A percentile compares a stretch with the other conserved stretches of the same genome.
These are phyloP conservation scores for Trichoderma endophyticum DNA, from an alignment of 2,329 filamentous ascomycete species.

Conservation along the genomic window DNA sequence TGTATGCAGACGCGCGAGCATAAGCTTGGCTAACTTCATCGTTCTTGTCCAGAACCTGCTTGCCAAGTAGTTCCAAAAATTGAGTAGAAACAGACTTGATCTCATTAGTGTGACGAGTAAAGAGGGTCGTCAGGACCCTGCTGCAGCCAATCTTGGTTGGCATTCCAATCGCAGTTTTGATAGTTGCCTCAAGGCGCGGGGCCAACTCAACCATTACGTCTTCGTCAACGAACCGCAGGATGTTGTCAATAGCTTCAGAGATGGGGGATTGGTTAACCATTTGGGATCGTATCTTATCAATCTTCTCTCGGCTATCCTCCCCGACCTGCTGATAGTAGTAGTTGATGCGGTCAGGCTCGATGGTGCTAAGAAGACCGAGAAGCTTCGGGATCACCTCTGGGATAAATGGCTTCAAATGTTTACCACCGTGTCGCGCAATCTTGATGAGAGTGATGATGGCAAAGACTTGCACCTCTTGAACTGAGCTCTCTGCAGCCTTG, in stretches of 20 bases:
- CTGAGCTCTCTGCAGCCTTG: conserved; percentile 83
- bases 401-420: conserved; percentile 74
- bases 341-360: conserved; percentile 87
- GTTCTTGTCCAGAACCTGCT: conserved; percentile 83
- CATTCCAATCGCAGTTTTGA: conserved; percentile 84
- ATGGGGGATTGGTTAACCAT: conserved; percentile 84
- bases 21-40: conserved; percentile 91
- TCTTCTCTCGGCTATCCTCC: conserved; percentile 81
- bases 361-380: conserved; percentile 75
- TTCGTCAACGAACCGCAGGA: conserved; percentile 78
- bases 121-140: conserved; percentile 78
- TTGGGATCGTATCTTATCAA: conserved; percentile 80
- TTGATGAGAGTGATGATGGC: conserved; percentile 80
- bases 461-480: conserved; percentile 82
- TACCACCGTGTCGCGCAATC: conserved; percentile 85
- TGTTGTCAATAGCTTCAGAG: conserved; percentile 87
- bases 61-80: conserved; percentile 75
- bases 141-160: conserved; percentile 92
- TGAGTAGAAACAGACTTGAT: conserved; percentile 72
- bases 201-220: conserved; percentile 72
- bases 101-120: conserved; percentile 71
- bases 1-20: conserved; percentile 80
- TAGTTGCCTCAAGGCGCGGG: conserved; percentile 68
- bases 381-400: conserved; percentile 78
- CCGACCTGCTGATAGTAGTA: conserved; percentile 89